Conservation (phyloP, 1,284 basidiomycete species). For the Sanguinoderma infundibulare region DNA sequence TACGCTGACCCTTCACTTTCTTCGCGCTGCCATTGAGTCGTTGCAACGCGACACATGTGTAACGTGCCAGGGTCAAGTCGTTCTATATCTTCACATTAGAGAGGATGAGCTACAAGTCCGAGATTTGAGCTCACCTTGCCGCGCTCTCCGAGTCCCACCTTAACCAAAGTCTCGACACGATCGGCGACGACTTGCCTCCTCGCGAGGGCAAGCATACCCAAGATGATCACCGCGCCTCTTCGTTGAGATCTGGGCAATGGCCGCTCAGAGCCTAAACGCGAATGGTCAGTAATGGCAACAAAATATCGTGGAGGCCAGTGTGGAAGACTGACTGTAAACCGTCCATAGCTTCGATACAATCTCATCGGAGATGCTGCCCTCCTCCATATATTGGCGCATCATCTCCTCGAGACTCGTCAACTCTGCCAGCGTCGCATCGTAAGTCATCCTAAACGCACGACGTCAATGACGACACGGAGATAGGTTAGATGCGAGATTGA, state of each 20-base stretch:
- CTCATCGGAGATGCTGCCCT: slow-evolving; percentile 80
- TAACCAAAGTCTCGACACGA: slow-evolving; percentile 84
- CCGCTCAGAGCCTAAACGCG: slow-evolving; percentile 60
- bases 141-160: slow-evolving; percentile 85
- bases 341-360: slow-evolving; percentile 94
- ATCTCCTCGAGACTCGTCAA: slow-evolving; percentile 96
- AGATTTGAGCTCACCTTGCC: slow-evolving; percentile 71
- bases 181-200: slow-evolving; percentile 87
- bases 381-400: slow-evolving; percentile 94
- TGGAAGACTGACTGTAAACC: slow-evolving; percentile 78
- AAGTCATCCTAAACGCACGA: slow-evolving; percentile 68
- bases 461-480: not conserved
- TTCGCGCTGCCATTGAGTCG: slow-evolving; percentile 93
- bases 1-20: slow-evolving; percentile 86
- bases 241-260: slow-evolving; percentile 83
- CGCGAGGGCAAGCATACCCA: slow-evolving; percentile 94
- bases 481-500: not conserved
- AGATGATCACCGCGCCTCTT: slow-evolving; percentile 91
- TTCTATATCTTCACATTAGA: slow-evolving; percentile 47
- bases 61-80: slow-evolving; percentile 89
- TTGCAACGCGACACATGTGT: slow-evolving; percentile 93
- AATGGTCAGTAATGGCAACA: not conserved
- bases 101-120: not conserved
- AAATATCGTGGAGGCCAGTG: not conserved
- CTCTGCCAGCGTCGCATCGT: slow-evolving; percentile 92